Evolutionary conservation across 129 eudicot species (phyloP).

Genomic region (Tanacetum coccineum): DNA sequence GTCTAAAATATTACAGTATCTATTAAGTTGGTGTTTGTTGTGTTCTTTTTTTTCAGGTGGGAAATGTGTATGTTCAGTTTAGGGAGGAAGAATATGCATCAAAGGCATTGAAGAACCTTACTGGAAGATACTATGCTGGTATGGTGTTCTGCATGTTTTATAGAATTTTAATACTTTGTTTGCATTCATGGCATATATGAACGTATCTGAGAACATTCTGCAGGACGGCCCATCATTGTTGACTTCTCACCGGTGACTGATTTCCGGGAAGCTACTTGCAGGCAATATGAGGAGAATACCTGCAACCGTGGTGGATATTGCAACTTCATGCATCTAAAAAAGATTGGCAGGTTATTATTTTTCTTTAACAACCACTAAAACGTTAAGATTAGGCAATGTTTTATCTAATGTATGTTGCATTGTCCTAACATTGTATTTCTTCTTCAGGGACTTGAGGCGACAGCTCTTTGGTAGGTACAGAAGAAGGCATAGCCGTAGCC

Average conservation of each 20-base stretch:
- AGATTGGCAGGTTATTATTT: slow-evolving; percentile 56
- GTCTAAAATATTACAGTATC: too few relatives aligned
- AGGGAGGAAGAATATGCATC: slow-evolving; percentile 21
- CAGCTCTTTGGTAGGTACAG: slow-evolving; percentile 74
- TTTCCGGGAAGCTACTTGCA: slow-evolving; percentile 19
- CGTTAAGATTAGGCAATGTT: not conserved
- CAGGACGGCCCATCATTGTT: slow-evolving; percentile 20
- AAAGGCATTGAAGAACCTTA: slow-evolving; percentile 9
- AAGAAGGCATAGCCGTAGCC: slow-evolving; percentile 58
- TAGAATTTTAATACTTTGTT: not conserved
- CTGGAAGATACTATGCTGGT: slow-evolving; percentile 15
- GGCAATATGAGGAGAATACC: slow-evolving; percentile 17
- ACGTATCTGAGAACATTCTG: not conserved
- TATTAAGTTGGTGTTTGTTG: too few relatives aligned
- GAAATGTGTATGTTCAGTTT: slow-evolving; percentile 22
- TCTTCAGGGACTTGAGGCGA: slow-evolving; percentile 64
- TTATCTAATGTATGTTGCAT: not conserved
- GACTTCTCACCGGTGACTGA: slow-evolving; percentile 16
- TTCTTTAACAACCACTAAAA: not conserved
- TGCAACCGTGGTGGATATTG: slow-evolving; percentile 19
- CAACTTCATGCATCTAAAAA: slow-evolving; percentile 45
- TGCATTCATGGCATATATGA: not conserved
- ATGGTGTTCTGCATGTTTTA: too few relatives aligned
- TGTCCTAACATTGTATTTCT: not conserved
- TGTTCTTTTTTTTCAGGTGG: not conserved